Evolutionary conservation across 208 protist genomes (phyloP), one percentile per base, ranked within the genome.

Genomic region (Crithidia fasciculata): DNA sequence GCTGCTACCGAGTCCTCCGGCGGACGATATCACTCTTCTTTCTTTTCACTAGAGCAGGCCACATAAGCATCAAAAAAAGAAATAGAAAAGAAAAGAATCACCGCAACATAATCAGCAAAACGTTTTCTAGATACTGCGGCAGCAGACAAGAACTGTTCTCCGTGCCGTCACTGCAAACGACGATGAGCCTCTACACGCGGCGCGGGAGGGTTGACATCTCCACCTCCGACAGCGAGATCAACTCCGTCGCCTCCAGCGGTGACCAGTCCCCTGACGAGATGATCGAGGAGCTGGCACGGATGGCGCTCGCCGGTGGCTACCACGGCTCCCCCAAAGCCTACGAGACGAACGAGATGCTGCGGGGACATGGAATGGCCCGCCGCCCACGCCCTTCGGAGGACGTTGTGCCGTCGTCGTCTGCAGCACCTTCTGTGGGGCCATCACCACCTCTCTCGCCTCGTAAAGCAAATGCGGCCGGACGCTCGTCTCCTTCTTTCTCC

Each of bases 131-230:
- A 28, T 28, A 28, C 28, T 28, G 28, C 28, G 28, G 28, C 28
- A 28, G 28, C 28, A 28, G 0, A 28, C 61, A 55, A 52, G 2
- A 37, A 10, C 12, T 41, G 41, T 4, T 65, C 28, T 1, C 44
- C 16, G 6, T 12, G n/a, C 49, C 16, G 40, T 18, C 44, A 13
- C 61, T 39, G 6, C 43, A 39, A 7, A 0, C n/a, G 37, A 18
- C 5, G 6, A 92, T 92, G 87, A 92, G 83, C 71, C 74, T 92
- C n/a, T 81, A 84, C 37, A 83, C 80, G 18, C 60, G 82, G 18
- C 81, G 68, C 5, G 58, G 63, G 2, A 58, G 67, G 7, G 64
- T 92, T n/a, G 76, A 78, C 18, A 67, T 92, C 4, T 83, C 82
- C 61, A 74, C 61, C 19, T 71, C 36, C 54, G 79, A 81, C 63